Evolutionary conservation across 805 yeast genomes (phyloP).

Genomic region (Cyberlindnera bimundalis): DNA sequence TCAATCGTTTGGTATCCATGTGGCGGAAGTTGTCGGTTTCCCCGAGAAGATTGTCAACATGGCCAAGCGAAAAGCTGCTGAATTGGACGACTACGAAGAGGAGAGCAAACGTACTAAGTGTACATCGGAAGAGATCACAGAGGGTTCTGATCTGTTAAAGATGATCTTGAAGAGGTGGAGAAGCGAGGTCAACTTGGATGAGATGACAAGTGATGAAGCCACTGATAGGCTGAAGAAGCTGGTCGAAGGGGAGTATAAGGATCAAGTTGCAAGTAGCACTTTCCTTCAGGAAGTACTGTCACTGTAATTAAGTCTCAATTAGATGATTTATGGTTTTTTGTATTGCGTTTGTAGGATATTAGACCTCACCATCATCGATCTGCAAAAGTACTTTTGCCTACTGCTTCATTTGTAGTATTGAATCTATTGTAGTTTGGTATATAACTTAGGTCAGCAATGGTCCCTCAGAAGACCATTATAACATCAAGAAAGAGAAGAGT

Average conservation of each 20-base stretch:
- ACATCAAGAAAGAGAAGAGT: constrained; percentile 1
- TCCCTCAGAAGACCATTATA: background rate
- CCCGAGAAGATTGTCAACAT: constrained; percentile 85
- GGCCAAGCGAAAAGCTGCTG: constrained; percentile 94
- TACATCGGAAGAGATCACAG: constrained; percentile 45
- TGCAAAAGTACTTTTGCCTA: too few species aligned
- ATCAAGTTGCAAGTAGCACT: constrained; percentile 31
- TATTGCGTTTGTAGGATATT: too few species aligned
- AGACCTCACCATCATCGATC: background rate
- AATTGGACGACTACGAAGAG: constrained; percentile 49
- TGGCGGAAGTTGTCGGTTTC: constrained; percentile 92
- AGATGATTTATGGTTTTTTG: constrained; percentile 1
- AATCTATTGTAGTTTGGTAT: background rate
- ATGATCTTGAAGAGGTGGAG: constrained; percentile 40
- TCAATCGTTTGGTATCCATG: constrained; percentile 96
- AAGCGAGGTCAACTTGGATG: constrained; percentile 16
- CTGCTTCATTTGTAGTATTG: too few species aligned
- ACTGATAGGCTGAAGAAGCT: constrained; percentile 37
- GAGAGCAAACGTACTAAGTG: constrained; percentile 48
- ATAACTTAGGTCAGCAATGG: too few species aligned
- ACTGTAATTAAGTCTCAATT: background rate
- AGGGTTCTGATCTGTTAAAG: constrained; percentile 51
- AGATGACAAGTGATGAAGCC: constrained; percentile 35
- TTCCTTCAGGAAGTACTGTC: constrained; percentile 44
- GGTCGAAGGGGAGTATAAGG: constrained; percentile 27